These are phyloP conservation scores for Coemansia sp. DNA, from an alignment of 192 early-diverging fungal species.

Conservation along the genomic window DNA sequence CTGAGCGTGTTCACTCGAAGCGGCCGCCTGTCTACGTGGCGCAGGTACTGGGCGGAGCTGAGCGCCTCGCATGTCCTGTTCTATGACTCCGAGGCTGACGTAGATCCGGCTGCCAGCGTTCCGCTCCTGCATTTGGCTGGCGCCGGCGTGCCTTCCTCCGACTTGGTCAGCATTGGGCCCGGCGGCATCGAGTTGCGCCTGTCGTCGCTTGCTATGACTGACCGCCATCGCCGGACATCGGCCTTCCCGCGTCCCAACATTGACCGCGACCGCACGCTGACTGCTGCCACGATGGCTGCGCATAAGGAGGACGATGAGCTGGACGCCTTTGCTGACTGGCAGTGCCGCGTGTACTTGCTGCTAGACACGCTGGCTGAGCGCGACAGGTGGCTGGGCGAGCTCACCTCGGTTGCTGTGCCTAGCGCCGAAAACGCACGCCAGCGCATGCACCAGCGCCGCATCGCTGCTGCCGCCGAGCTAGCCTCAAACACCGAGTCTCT, in stretches of 20 bases:
- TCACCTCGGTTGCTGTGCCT: conserved; percentile 30
- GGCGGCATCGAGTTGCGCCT: conserved; percentile 51
- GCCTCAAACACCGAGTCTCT: conserved; percentile 26
- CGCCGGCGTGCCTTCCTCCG: conserved; percentile 39
- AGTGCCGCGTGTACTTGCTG: conserved; percentile 55
- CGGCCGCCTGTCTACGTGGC: conserved; percentile 54
- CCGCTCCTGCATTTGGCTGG: conserved; percentile 49
- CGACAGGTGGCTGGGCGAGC: conserved; percentile 47
- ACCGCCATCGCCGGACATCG: conserved; percentile 54
- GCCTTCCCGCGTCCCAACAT: conserved; percentile 39
- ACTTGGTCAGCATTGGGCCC: conserved; percentile 52
- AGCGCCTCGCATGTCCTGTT: conserved; percentile 40
- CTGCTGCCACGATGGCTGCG: conserved; percentile 9
- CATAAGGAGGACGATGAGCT: conserved; percentile 25
- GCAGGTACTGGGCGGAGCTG: conserved; percentile 55
- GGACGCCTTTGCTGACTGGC: conserved; percentile 48
- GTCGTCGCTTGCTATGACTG: conserved; percentile 55
- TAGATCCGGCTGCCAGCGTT: conserved; percentile 34
- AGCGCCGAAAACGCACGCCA: conserved; percentile 49
- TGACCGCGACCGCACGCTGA: conserved; percentile 18
- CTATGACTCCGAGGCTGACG: conserved; percentile 43
- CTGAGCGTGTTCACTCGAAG: conserved; percentile 54
- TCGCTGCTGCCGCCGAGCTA: background rate
- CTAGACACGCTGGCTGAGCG: conserved; percentile 45
- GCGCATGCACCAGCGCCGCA: conserved; percentile 25